phyloP scores from a whole-genome alignment of 2,329 filamentous ascomycete genomes.

The Pezicula rhizophila region DNA sequence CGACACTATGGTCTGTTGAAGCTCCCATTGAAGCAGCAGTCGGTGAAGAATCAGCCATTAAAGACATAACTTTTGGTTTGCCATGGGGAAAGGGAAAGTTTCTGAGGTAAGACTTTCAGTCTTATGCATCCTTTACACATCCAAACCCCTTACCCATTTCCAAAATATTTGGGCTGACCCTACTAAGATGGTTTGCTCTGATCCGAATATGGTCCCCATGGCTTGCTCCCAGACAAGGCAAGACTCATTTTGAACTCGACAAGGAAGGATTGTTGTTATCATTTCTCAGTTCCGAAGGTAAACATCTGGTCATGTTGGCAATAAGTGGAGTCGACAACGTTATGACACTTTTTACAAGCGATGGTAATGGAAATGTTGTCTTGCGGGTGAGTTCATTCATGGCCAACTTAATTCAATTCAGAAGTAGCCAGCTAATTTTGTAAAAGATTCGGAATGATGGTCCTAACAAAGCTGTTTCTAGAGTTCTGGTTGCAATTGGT shows the following conservation, averaged over 20 bases:
- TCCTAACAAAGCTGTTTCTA: conserved; percentile 44
- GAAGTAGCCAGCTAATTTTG: conserved; percentile 5
- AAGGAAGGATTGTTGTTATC: conserved; percentile 75
- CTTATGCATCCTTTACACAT: neutral
- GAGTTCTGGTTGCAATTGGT: conserved; percentile 65
- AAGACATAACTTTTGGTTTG: conserved; percentile 27
- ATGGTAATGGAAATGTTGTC: conserved; percentile 57
- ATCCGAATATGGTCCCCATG: conserved; percentile 77
- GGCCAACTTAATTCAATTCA: conserved; percentile 18
- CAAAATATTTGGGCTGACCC: neutral
- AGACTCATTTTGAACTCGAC: conserved; percentile 57
- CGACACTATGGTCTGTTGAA: conserved; percentile 65
- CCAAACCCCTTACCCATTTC: neutral
- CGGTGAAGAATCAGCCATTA: conserved; percentile 51
- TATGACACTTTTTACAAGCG: conserved; percentile 61
- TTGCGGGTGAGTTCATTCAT: conserved; percentile 46
- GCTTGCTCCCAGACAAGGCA: conserved; percentile 84
- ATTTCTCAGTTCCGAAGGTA: conserved; percentile 66
- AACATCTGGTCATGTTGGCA: conserved; percentile 71
- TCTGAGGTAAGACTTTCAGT: conserved; percentile 20
- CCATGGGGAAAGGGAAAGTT: conserved; percentile 27
- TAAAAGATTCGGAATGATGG: conserved; percentile 63
- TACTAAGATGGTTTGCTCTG: conserved; percentile 70
- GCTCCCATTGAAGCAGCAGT: conserved; percentile 48
- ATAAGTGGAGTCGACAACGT: conserved; percentile 70